phyloP scores from a whole-genome alignment of 2,329 filamentous ascomycete genomes.

The Nigrospora osmanthi region DNA sequence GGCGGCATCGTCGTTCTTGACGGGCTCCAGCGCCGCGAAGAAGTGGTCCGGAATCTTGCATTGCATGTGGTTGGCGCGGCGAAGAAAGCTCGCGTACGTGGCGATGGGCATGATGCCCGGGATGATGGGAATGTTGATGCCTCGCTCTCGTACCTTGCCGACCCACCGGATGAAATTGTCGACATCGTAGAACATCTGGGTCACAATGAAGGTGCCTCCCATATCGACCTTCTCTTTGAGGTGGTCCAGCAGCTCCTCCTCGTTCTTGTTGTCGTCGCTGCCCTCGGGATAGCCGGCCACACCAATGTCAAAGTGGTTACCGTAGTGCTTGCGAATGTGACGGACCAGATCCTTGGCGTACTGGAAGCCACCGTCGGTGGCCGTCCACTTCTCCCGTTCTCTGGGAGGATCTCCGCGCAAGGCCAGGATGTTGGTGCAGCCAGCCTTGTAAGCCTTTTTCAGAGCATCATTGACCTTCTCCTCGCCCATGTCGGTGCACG shows the following conservation, averaged over 20 bases:
- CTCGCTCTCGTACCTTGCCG: conserved; percentile 72
- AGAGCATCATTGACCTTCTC: conserved; percentile 88
- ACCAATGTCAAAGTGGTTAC: conserved; percentile 92
- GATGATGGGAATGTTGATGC: conserved; percentile 77
- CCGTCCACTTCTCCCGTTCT: conserved; percentile 91
- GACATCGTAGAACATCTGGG: conserved; percentile 98
- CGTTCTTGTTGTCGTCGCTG: conserved; percentile 84
- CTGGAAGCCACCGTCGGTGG: conserved; percentile 75
- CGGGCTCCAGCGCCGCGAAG: conserved; percentile 75
- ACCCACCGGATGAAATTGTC: conserved; percentile 95
- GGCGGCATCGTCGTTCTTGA: conserved; percentile 94
- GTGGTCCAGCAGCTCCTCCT: conserved; percentile 79
- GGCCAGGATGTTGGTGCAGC: conserved; percentile 95
- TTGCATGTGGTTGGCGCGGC: conserved; percentile 86
- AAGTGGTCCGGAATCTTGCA: conserved; percentile 75
- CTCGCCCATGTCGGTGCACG: conserved; percentile 94
- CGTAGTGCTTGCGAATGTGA: conserved; percentile 72
- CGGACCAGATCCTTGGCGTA: conserved; percentile 82
- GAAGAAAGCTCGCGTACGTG: conserved; percentile 87
- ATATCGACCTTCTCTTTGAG: conserved; percentile 96
- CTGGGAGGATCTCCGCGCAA: conserved; percentile 88
- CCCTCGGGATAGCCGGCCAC: conserved; percentile 96
- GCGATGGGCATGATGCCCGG: conserved; percentile 93
- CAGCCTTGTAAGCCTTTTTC: conserved; percentile 81
- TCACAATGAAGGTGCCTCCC: conserved; percentile 88